Conservation (phyloP, 208 protist species). For the Trypanosoma theileri region DNA sequence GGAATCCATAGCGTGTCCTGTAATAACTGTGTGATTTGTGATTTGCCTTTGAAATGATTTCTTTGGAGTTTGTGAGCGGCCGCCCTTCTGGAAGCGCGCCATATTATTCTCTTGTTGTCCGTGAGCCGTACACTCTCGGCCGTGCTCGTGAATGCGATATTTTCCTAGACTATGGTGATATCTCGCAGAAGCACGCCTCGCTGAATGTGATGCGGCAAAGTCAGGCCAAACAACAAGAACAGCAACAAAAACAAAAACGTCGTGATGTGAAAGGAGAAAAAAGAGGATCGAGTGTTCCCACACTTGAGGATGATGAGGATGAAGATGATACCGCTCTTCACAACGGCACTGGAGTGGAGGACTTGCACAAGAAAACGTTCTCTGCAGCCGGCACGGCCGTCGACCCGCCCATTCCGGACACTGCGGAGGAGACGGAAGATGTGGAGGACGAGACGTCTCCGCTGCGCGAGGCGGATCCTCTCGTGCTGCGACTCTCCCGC, state of each 20-base stretch:
- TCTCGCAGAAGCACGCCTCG: constrained; percentile 50
- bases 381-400: no score
- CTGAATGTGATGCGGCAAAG: constrained; percentile 60
- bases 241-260: neutral
- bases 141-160: constrained; percentile 35
- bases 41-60: constrained; percentile 47
- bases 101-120: constrained; percentile 81
- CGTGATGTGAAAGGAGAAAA: neutral
- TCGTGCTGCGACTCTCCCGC: constrained; percentile 60
- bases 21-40: no score
- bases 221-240: constrained; percentile 29
- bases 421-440: no score
- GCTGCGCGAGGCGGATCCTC: constrained; percentile 27
- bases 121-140: constrained; percentile 73
- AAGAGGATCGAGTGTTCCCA: neutral
- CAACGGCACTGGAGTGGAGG: neutral
- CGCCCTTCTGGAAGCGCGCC: constrained; percentile 49
- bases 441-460: no score
- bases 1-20: no score
- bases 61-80: constrained; percentile 54
- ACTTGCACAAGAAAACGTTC: neutral
- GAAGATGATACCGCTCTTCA: neutral
- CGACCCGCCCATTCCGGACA: no score
- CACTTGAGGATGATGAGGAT: neutral
- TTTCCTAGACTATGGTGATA: constrained; percentile 37